Evolutionary conservation across 495 filamentous ascomycete genomes (phyloP).

Genomic region (Mycothermus thermophilus): DNA sequence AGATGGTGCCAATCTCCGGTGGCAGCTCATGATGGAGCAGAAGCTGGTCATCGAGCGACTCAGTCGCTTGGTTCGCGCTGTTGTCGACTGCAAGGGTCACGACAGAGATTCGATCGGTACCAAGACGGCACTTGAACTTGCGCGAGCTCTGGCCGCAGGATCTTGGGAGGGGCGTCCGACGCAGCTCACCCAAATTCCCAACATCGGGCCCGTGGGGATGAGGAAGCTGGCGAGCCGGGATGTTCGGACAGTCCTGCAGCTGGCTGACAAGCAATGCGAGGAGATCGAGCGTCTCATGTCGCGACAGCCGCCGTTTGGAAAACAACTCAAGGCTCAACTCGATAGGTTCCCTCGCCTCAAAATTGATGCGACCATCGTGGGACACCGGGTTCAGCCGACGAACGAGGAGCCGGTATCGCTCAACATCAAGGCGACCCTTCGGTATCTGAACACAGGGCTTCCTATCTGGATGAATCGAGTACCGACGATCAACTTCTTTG

Average conservation of each 20-base stretch:
- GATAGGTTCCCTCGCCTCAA: slow-evolving; percentile 62
- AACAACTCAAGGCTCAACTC: slow-evolving; percentile 47
- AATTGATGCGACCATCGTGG: slow-evolving; percentile 30
- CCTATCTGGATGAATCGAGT: slow-evolving; percentile 45
- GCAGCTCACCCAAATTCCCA: slow-evolving; percentile 76
- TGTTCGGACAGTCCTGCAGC: slow-evolving; percentile 54
- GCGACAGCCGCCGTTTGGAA: slow-evolving; percentile 73
- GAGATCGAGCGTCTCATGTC: slow-evolving; percentile 65
- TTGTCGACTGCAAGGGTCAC: slow-evolving; percentile 68
- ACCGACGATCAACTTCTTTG: slow-evolving; percentile 60
- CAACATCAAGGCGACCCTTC: slow-evolving; percentile 52
- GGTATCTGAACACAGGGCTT: slow-evolving; percentile 56
- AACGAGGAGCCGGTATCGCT: slow-evolving; percentile 33
- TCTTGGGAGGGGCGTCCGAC: slow-evolving; percentile 78
- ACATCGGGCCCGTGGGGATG: slow-evolving; percentile 64
- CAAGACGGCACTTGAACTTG: slow-evolving; percentile 62
- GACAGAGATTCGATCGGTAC: slow-evolving; percentile 53
- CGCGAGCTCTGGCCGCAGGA: slow-evolving; percentile 60
- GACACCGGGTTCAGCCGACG: slow-evolving; percentile 6
- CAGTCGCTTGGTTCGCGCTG: slow-evolving; percentile 63
- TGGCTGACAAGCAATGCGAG: slow-evolving; percentile 52
- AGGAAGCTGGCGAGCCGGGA: slow-evolving; percentile 61
- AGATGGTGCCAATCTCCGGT: slow-evolving; percentile 45
- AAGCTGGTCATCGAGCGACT: slow-evolving; percentile 56
- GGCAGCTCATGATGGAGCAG: slow-evolving; percentile 56